Conservation (phyloP, 1,284 basidiomycete species). For the Entoloma clypeatum region DNA sequence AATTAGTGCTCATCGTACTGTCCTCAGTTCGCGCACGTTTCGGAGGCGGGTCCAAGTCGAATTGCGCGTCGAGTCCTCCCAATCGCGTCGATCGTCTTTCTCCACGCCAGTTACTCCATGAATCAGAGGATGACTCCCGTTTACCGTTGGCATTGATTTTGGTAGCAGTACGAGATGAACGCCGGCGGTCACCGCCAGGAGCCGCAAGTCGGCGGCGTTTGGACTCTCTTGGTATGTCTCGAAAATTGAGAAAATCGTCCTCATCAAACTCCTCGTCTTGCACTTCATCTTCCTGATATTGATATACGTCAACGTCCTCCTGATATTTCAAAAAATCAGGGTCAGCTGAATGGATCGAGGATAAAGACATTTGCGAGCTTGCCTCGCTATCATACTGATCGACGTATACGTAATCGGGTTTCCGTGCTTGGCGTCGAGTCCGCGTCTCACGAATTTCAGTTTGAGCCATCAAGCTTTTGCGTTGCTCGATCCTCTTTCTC, state of each 20-base stretch:
- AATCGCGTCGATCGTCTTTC: slow-evolving; percentile 70
- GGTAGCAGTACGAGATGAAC: slow-evolving; percentile 55
- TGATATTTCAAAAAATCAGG: slow-evolving; percentile 33
- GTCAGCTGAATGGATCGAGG: slow-evolving; percentile 21
- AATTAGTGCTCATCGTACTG: slow-evolving; percentile 57
- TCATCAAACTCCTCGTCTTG: slow-evolving; percentile 56
- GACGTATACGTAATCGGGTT: slow-evolving; percentile 75
- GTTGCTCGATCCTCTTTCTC: slow-evolving; percentile 65
- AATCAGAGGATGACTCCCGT: slow-evolving; percentile 49
- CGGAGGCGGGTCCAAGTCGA: slow-evolving; percentile 45
- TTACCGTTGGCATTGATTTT: slow-evolving; percentile 48
- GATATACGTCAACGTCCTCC: slow-evolving; percentile 68
- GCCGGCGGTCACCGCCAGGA: slow-evolving; percentile 42
- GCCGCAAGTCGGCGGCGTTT: slow-evolving; percentile 33
- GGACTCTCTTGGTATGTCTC: slow-evolving; percentile 34
- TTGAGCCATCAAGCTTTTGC: slow-evolving; percentile 59
- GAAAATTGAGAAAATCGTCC: slow-evolving; percentile 42
- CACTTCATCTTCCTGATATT: slow-evolving; percentile 58
- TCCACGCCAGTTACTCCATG: slow-evolving; percentile 58
- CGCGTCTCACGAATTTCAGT: slow-evolving; percentile 74
- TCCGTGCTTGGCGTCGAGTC: slow-evolving; percentile 63
- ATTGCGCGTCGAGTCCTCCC: slow-evolving; percentile 49
- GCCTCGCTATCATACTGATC: slow-evolving; percentile 63
- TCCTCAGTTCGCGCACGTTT: slow-evolving; percentile 75
- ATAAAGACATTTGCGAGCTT: slow-evolving; percentile 24